A percentile compares a stretch with the other conserved stretches of the same genome.
Evolutionary conservation across 352 stramenopile genomes (phyloP).

Genomic region (Globisporangium spinosum): DNA sequence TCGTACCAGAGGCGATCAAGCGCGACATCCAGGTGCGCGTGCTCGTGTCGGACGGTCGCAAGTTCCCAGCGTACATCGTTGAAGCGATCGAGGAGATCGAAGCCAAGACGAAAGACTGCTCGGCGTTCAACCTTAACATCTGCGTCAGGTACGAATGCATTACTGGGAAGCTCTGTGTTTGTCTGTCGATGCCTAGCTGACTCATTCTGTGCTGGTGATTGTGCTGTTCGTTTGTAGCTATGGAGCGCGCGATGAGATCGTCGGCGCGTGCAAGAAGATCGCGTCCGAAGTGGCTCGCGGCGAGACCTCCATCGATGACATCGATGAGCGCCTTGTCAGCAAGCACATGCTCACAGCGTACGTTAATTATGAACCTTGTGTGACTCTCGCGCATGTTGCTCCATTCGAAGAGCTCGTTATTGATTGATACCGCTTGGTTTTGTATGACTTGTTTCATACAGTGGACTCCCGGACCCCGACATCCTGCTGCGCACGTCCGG

Average conservation of each 20-base stretch:
- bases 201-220: not conserved
- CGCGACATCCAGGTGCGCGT: slow-evolving; percentile 91
- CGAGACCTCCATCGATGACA: slow-evolving; percentile 52
- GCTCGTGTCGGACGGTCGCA: slow-evolving; percentile 76
- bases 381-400: not conserved
- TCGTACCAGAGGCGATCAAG: slow-evolving; percentile 88
- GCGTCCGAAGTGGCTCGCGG: slow-evolving; percentile 76
- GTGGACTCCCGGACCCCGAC: slow-evolving; percentile 88
- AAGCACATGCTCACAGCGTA: slow-evolving; percentile 80
- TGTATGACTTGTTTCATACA: slow-evolving; percentile 23
- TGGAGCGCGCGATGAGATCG: slow-evolving; percentile 94
- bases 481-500: slow-evolving; percentile 94
- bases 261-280: slow-evolving; percentile 88
- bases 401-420: not conserved
- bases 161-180: not conserved
- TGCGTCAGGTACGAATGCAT: slow-evolving; percentile 55
- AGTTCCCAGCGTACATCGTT: slow-evolving; percentile 65
- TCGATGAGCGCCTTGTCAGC: slow-evolving; percentile 78
- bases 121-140: slow-evolving; percentile 77
- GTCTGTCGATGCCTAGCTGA: not conserved
- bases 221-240: slow-evolving; percentile 69
- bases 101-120: slow-evolving; percentile 82
- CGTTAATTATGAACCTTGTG: slow-evolving; percentile 14
- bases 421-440: not conserved
- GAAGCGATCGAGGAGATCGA: slow-evolving; percentile 82